Evolutionary conservation across 2,329 filamentous ascomycete species (phyloP).

Genomic region (Arthrinium puccinioides): DNA sequence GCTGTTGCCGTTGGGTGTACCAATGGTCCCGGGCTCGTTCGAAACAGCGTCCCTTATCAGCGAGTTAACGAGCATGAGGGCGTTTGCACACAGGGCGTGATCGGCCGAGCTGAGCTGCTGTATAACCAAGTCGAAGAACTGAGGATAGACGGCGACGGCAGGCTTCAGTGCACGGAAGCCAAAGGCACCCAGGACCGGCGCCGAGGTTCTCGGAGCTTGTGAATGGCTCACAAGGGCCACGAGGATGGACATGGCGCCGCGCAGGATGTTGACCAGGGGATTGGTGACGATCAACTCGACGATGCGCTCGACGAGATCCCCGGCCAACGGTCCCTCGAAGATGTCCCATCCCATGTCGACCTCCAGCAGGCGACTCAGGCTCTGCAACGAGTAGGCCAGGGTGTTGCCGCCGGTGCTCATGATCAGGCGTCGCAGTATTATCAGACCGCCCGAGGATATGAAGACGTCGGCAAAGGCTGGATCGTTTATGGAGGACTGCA

Average conservation of each 20-base stretch:
- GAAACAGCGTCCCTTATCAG: constrained; percentile 87
- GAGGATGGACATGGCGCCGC: constrained; percentile 93
- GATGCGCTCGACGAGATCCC: constrained; percentile 66
- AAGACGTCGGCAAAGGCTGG: constrained; percentile 95
- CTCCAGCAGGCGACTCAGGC: constrained; percentile 78
- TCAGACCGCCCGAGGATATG: constrained; percentile 79
- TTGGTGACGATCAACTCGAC: constrained; percentile 93
- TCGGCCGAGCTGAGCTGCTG: constrained; percentile 88
- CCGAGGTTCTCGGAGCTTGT: constrained; percentile 36
- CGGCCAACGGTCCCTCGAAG: constrained; percentile 55
- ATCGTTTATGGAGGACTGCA: constrained; percentile 91
- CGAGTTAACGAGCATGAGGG: constrained; percentile 90
- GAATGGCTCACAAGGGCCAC: constrained; percentile 89
- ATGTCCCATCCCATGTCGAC: constrained; percentile 98
- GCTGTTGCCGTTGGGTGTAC: constrained; percentile 23
- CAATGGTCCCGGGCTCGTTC: constrained; percentile 51
- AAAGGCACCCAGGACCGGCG: constrained; percentile 53
- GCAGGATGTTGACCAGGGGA: constrained; percentile 92
- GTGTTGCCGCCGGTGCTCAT: constrained; percentile 87
- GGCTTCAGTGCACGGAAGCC: constrained; percentile 91
- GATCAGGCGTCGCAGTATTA: constrained; percentile 73
- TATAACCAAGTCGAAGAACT: constrained; percentile 92
- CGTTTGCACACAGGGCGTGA: constrained; percentile 91
- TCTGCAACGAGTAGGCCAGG: constrained; percentile 88
- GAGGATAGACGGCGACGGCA: constrained; percentile 81